Evolutionary conservation across 768 basidiomycete species (phyloP).

Genomic region (Mycena albidolilacea): DNA sequence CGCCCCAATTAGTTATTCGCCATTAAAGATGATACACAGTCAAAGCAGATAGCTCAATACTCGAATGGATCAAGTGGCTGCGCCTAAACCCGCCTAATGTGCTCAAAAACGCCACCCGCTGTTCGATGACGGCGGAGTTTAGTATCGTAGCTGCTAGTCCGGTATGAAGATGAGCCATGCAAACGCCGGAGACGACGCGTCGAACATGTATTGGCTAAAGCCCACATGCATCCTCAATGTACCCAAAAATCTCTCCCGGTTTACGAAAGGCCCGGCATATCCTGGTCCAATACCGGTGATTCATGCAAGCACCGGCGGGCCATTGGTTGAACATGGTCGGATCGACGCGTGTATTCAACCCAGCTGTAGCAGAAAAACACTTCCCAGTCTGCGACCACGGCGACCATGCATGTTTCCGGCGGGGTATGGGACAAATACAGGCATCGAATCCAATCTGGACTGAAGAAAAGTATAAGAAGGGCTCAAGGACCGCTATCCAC

Average conservation of each 20-base stretch:
- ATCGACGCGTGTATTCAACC: neutral
- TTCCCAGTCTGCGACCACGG: neutral
- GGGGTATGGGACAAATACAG: neutral
- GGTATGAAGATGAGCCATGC: neutral
- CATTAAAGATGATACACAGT: no score
- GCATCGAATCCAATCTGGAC: neutral
- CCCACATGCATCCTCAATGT: no score
- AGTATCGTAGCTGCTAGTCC: neutral
- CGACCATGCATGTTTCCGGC: neutral
- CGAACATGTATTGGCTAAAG: no score
- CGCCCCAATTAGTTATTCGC: no score
- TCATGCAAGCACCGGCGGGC: neutral
- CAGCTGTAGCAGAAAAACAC: no score
- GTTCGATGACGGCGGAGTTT: neutral
- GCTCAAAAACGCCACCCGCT: neutral
- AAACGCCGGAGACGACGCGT: neutral
- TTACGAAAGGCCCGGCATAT: neutral
- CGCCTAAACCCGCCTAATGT: no score
- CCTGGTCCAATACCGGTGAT: neutral
- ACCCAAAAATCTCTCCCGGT: neutral
- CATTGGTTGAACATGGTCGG: neutral
- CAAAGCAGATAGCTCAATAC: no score
- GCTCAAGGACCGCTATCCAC: neutral
- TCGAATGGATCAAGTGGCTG: no score
- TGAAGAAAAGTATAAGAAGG: conserved; percentile 3